A percentile compares a stretch with the other conserved stretches of the same genome.
These are phyloP conservation scores for Fremontodendron californicum DNA, from an alignment of 345 rosid genomes.

Conservation along the genomic window DNA sequence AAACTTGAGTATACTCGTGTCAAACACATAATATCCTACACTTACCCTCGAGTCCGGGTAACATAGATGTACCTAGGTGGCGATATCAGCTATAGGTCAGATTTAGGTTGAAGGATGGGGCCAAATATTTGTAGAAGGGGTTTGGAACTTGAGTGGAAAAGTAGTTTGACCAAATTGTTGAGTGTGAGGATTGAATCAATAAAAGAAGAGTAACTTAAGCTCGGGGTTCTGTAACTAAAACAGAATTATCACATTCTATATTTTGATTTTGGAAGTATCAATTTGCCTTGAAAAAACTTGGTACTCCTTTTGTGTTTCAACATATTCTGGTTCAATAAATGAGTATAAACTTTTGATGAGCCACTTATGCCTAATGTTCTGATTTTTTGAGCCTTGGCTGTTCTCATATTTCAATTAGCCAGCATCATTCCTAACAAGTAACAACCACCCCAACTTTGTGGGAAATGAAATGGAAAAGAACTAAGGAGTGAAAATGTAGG, in stretches of 20 bases:
- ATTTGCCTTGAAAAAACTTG: neutral
- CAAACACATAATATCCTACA: no score
- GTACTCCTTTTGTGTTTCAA: neutral
- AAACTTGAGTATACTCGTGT: no score
- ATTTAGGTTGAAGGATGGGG: neutral
- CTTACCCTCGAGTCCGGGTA: no score
- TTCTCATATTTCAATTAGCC: neutral
- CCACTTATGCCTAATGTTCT: neutral
- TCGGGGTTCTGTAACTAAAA: neutral
- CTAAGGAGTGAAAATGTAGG: no score
- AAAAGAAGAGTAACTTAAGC: neutral
- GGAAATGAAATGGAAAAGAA: neutral
- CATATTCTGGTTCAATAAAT: neutral
- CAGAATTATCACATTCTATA: neutral
- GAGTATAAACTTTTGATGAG: neutral
- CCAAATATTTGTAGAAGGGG: neutral
- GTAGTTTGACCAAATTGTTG: neutral
- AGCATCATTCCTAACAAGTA: neutral
- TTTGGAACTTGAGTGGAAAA: neutral
- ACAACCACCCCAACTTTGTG: no score
- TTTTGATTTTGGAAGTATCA: neutral
- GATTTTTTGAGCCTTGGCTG: neutral
- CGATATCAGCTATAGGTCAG: neutral
- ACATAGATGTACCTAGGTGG: no score
- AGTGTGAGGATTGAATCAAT: neutral